Percentiles rank a stretch among this genome's conserved stretches.
Conservation (phyloP, 257 asterid genomes). For the Solanum pimpinellifolium region DNA sequence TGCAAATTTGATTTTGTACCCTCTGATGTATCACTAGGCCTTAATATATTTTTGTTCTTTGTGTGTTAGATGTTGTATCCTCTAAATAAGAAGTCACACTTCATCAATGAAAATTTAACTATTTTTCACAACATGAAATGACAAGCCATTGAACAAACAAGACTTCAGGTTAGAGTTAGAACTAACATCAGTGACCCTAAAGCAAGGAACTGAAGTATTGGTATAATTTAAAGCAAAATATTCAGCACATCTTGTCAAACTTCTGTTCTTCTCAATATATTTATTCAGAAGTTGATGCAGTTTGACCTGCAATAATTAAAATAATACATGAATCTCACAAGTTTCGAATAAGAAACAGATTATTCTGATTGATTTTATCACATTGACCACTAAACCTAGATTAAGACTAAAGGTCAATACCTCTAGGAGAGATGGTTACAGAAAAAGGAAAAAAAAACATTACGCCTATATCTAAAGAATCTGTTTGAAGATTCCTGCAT, state of each 20-base stretch:
- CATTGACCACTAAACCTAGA: conserved; percentile 2
- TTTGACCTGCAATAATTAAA: neutral
- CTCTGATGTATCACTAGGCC: neutral
- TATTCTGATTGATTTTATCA: neutral
- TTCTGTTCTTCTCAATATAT: neutral
- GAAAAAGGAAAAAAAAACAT: too few relatives aligned
- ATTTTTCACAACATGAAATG: neutral
- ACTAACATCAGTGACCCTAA: neutral
- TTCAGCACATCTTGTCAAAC: neutral
- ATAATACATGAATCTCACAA: neutral
- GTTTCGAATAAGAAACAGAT: neutral
- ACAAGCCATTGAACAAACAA: neutral
- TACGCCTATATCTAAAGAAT: neutral
- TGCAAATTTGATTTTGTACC: neutral
- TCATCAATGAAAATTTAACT: neutral
- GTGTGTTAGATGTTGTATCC: neutral
- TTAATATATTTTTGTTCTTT: neutral
- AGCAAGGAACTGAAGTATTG: neutral
- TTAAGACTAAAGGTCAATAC: neutral
- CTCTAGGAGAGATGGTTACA: neutral
- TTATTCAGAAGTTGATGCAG: neutral
- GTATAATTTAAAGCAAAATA: neutral
- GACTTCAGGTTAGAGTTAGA: neutral
- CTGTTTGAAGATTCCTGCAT: neutral
- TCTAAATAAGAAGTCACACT: neutral